Conservation (phyloP, 2,329 filamentous ascomycete genomes). For the Didymella pomorum region DNA sequence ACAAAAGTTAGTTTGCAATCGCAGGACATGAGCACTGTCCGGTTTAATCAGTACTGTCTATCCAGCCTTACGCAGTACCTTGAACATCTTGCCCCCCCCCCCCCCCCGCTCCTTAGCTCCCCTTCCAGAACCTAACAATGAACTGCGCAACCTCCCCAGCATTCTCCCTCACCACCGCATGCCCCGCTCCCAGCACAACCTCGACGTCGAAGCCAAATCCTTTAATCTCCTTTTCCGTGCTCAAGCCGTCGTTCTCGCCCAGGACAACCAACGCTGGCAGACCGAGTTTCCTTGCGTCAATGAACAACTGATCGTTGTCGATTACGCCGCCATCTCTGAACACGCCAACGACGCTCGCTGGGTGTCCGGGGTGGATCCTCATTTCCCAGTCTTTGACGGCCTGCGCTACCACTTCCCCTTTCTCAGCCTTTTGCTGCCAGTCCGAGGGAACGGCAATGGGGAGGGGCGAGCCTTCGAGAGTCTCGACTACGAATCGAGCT, state of each 20-base stretch:
- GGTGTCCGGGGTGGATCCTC: conserved; percentile 56
- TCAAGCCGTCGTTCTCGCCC: conserved; percentile 51
- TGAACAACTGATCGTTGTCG: conserved; percentile 50
- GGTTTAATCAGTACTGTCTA: too few relatives aligned
- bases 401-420: conserved; percentile 58
- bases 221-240: conserved; percentile 42
- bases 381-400: conserved; percentile 61
- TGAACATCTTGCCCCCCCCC: too few relatives aligned
- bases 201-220: conserved; percentile 49
- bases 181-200: conserved; percentile 51
- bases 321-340: conserved; percentile 57
- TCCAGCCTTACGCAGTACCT: too few relatives aligned
- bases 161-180: conserved; percentile 52
- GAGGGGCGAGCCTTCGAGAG: conserved; percentile 56
- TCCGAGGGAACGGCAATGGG: conserved; percentile 49
- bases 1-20: too few relatives aligned
- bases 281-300: conserved; percentile 31
- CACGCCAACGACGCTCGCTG: conserved; percentile 56
- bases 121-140: conserved; percentile 42
- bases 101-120: not conserved
- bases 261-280: conserved; percentile 45
- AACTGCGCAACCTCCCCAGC: conserved; percentile 48
- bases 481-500: conserved; percentile 50
- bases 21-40: too few relatives aligned
- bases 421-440: conserved; percentile 55